phyloP scores from a whole-genome alignment of 2,329 filamentous ascomycete species.

The Alternaria angustiovoidea region DNA sequence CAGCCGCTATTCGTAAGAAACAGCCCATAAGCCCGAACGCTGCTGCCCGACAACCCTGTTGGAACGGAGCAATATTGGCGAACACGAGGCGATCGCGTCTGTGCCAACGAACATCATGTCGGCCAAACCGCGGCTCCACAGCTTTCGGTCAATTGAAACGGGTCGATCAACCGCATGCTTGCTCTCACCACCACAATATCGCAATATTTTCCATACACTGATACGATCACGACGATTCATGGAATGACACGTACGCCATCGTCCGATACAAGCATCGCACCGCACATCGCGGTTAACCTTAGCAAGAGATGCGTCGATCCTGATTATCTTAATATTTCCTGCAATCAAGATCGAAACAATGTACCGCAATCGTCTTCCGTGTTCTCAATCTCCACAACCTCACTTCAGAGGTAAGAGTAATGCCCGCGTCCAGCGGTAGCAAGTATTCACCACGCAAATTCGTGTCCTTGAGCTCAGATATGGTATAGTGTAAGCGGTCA shows the following conservation, averaged over 20 bases:
- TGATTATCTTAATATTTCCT: background rate
- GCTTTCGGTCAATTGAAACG: background rate
- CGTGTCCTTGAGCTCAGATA: background rate
- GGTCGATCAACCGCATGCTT: background rate
- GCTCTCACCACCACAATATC: conserved; percentile 1
- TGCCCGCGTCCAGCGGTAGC: background rate
- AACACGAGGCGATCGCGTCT: conserved; percentile 2
- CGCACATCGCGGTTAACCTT: background rate
- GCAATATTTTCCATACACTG: conserved; percentile 2
- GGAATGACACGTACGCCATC: background rate
- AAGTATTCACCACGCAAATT: background rate
- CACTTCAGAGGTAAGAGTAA: background rate
- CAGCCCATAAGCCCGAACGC: background rate
- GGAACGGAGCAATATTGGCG: background rate
- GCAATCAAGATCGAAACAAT: background rate
- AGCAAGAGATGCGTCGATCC: background rate
- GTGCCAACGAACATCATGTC: background rate
- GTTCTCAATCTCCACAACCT: background rate
- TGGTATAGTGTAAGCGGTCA: background rate
- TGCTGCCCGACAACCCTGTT: background rate
- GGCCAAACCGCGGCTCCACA: conserved; percentile 4
- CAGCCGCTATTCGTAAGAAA: background rate
- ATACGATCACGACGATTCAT: background rate
- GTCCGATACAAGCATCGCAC: background rate
- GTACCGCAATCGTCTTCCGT: background rate